Evolutionary conservation across 305 asterid genomes (phyloP), one percentile per base, ranked within the genome.

Genomic region (Fraxinus baroniana): DNA sequence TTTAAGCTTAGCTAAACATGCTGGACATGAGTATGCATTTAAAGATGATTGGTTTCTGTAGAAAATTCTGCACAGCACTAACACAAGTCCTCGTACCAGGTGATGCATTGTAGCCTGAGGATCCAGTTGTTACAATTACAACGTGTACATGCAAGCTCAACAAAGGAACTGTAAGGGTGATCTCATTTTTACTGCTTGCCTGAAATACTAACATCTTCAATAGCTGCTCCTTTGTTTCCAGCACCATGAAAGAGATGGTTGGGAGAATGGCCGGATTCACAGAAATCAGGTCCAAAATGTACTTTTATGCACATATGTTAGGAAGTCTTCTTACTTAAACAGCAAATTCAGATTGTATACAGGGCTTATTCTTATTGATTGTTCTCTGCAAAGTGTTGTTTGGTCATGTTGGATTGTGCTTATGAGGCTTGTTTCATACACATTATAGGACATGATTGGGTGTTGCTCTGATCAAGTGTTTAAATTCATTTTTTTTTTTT

Each of bases 41-140:
- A 37, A 28, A 68, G 18, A 35, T 32, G 32, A 12, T 3, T 24
- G 74, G 74, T 28, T 68, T 12, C 36, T 28, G 36, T 68, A 10
- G 74, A 26, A 10, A 26, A 28, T 26, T 24, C 18, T 68, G n/a
- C 7, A 3, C 35, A 28, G 74, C 35, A 68, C 35, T 84, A 80
- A 88, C 87, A 49, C 41, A 17, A 82, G 79, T 66, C 80, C 55
- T 55, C 12, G 7, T 77, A 84, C 57, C 91, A 94, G 98, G 93
- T 93, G 80, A 88, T 78, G 82, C 87, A 91, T 78, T 92, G 93
- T 81, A 91, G 97, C 88, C 88, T 92, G 85, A 89, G 87, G 82
- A 89, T 91, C 81, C 94, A 93, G 66, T 57, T 89, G 74, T 66
- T 93, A 83, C 98, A 93, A 89, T 82, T 83, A 84, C 88, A 80